Evolutionary conservation across 2,329 filamentous ascomycete genomes (phyloP).

Genomic region (Fusarium concolor): DNA sequence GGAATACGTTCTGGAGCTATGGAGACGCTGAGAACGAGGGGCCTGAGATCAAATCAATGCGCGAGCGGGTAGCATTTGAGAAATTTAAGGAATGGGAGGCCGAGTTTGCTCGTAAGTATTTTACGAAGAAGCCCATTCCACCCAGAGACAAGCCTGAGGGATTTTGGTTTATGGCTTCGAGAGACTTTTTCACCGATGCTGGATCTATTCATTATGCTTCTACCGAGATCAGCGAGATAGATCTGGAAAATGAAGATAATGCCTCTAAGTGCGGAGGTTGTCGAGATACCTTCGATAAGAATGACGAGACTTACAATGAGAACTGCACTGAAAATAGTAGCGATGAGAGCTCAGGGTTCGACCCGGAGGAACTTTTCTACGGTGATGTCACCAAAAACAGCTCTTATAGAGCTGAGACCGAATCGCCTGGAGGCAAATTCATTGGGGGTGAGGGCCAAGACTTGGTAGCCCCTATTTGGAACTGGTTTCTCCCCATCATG

Average conservation of each 20-base stretch:
- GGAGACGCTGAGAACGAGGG: not conserved
- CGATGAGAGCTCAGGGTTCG: not conserved
- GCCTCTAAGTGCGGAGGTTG: not conserved
- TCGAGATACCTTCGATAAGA: not conserved
- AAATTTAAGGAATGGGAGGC: slow-evolving; percentile 16
- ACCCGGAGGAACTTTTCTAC: slow-evolving; percentile 11
- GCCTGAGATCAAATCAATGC: not conserved
- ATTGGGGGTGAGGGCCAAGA: not conserved
- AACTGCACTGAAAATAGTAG: not conserved
- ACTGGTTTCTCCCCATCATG: not conserved
- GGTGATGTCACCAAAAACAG: not conserved
- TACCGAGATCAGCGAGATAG: not conserved
- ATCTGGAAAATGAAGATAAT: not conserved
- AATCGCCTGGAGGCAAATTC: not conserved
- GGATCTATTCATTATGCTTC: not conserved
- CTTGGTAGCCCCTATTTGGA: not conserved
- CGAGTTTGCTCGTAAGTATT: slow-evolving; percentile 19
- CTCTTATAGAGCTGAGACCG: not conserved
- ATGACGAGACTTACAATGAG: not conserved
- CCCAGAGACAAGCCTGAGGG: not conserved
- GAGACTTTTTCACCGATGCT: not conserved
- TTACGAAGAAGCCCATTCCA: not conserved
- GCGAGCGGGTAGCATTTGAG: slow-evolving; percentile 4
- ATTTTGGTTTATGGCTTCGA: not conserved
- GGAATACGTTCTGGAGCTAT: not conserved